phyloP scores from a whole-genome alignment of 1,139 yeast genomes.

The Scheffersomyces lignicola region DNA sequence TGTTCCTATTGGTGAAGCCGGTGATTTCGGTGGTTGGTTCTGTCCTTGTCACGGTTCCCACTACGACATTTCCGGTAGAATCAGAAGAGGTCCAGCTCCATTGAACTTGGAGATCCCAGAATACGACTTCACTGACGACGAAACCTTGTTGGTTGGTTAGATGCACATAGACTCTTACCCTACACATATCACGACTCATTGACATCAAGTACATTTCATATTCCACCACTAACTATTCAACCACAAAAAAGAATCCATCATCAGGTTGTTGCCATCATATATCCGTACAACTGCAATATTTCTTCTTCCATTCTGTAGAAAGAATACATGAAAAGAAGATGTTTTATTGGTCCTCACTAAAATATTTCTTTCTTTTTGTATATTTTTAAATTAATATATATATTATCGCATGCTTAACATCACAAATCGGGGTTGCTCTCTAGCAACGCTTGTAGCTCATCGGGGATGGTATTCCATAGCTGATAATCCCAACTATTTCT shows the following conservation, averaged over 20 bases:
- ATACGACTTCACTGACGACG: constrained; percentile 78
- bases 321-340: too few species aligned
- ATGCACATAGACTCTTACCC: neutral
- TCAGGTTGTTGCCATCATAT: too few species aligned
- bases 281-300: too few species aligned
- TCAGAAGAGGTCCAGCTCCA: constrained; percentile 99
- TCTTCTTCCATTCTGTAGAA: too few species aligned
- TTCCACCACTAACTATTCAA: neutral
- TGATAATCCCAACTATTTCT: constrained; percentile 19
- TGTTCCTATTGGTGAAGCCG: constrained; percentile 99
- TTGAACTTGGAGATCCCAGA: constrained; percentile 95
- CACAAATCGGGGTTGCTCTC: constrained; percentile 13
- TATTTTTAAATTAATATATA: constrained; percentile 11
- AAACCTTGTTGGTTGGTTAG: constrained; percentile 73
- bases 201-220: neutral
- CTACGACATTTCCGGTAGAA: constrained; percentile 99
- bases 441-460: constrained; percentile 30
- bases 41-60: constrained; percentile 99
- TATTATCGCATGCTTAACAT: constrained; percentile 4
- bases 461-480: constrained; percentile 42
- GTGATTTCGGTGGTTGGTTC: constrained; percentile 99
- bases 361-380: constrained; percentile 10
- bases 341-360: too few species aligned
- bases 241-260: neutral
- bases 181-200: constrained; percentile 1